Base-by-base conservation (phyloP, 2,329 filamentous ascomycete genomes). In the Cryphonectria parasitica region DNA sequence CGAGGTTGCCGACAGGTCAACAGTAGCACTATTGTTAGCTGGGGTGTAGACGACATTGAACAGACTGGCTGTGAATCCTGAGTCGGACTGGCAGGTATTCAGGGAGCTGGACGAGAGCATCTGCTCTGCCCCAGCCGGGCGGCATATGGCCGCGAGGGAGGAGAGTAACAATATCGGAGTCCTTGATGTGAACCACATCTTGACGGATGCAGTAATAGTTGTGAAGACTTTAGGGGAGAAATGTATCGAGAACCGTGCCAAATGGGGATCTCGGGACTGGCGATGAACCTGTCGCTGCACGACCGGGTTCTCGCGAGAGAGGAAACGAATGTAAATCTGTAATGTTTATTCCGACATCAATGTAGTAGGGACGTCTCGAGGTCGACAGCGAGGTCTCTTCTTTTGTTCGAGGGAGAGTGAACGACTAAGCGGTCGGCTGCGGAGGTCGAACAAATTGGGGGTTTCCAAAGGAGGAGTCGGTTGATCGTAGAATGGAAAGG, bases 41-140 rank as follows among this genome's bases (percentile, higher is more conserved):
- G 92, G 92, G 1, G 91, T 93, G 81, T 93, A 93, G 74, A 89
- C 83, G 80, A 97, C 92, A 76, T 97, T 91, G 88, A 98, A 97
- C 71, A 96, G 87, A 76, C 91, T 94, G 76, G 95, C 94, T 5
- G 92, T 92, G 81, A 98, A 97, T 77, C 90, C 91, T 39, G 92
- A 95, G 81, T 95, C 91, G 71, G 89, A 85, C 85, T 95, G 92
- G 82, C 95, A 98, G 63, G 92, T 88, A 80, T 93, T 94, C 75
- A 98, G 87, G 36, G 95, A 97, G 78, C 88, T 92, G 69, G 95
- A 96, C 76, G 90, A 86, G 77, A 98, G 92, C 77, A 93, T 84
- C 74, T 86, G 87, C 78, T 89, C 85, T 73, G 89, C 91, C 71
- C 88, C 77, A 25, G 84, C 86, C 71, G 87, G 81, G 66, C 87